A percentile compares a stretch with the other conserved stretches of the same genome.
phyloP scores from a whole-genome alignment of 164 flowering plant genomes.

The Nymphaea thermarum region DNA sequence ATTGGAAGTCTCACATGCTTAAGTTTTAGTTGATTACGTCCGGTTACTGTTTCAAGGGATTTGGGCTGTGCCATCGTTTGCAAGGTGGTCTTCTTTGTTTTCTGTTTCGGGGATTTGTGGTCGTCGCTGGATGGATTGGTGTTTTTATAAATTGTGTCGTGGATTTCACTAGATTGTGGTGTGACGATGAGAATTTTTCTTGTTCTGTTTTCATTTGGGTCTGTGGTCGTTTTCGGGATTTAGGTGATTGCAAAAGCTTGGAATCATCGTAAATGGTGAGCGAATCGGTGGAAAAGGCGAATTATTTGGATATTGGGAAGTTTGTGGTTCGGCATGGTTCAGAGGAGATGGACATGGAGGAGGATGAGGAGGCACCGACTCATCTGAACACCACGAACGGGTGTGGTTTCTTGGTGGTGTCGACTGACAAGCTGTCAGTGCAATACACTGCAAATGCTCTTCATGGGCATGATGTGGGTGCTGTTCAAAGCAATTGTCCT shows the following conservation, averaged over 20 bases:
- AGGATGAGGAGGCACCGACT: conserved; percentile 35
- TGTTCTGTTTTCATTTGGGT: background rate
- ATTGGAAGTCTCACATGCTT: too few species aligned
- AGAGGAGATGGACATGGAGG: conserved; percentile 17
- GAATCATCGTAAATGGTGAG: background rate
- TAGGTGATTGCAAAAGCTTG: background rate
- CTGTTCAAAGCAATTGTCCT: conserved; percentile 70
- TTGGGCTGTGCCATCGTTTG: too few species aligned
- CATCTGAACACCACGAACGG: conserved; percentile 79
- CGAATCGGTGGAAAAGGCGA: background rate
- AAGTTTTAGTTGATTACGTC: too few species aligned
- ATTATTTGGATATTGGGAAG: conserved; percentile 16
- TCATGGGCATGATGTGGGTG: conserved; percentile 95
- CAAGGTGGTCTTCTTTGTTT: too few species aligned
- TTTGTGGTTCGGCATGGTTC: conserved; percentile 12
- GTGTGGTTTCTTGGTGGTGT: conserved; percentile 69
- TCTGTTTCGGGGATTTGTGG: too few species aligned
- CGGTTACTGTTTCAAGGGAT: too few species aligned
- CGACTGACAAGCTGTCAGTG: conserved; percentile 70
- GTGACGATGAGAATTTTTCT: too few species aligned
- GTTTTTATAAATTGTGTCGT: too few species aligned
- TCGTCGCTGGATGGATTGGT: too few species aligned
- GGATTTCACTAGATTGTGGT: too few species aligned
- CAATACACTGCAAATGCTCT: conserved; percentile 50
- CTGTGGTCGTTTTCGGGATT: background rate